Evolutionary conservation across 768 basidiomycete species (phyloP), one percentile per base, ranked within the genome.

Genomic region (Phylloporus rhodoxanthus): DNA sequence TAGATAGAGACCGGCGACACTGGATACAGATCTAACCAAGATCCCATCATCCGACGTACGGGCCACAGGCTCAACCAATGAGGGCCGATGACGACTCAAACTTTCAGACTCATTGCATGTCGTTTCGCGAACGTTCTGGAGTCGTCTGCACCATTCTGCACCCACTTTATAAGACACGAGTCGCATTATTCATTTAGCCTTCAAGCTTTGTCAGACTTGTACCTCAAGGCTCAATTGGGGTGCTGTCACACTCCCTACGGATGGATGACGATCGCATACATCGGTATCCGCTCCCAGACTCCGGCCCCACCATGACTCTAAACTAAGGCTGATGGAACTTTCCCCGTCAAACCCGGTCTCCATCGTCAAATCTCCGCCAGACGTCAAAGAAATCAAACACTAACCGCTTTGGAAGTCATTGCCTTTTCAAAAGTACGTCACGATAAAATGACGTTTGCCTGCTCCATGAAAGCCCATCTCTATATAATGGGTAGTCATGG

Each of bases 401-500:
- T 9, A 29, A 36, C 36, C 30, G 2, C 26, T 43, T 43, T 30
- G 38, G 34, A 29, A 42, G 23, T 30, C 42, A 43, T 47, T 33
- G 45, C 56, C 17, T 21, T 17, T 21, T 19, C 5, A 26, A 2
- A 8, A 23, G 36, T 34, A 33, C 49, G 48, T 33, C 37, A 56
- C 29, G 30, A 17, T 9, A 15, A 13, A 11, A 25, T 28, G 40
- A 38, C 32, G 38, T 37, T 29, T 26, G 17, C 39, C 15, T 46
- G n/a, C 8, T 3, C 23, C 26, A 21, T 23, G 40, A 20, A 23
- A 19, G 30, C 10, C n/a, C 30, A 5, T 5, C 15, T n/a, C 42
- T 62, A 61, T 62, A 61, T 44, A 51, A 51, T 29, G 17, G 32
- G 20, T 39, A 2, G n/a, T 4, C 4, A 3, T n/a, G 33, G 17